A percentile compares a stretch with the other conserved stretches of the same genome.
Conservation (phyloP, 1,284 basidiomycete species). For the Crepidotus sp. region DNA sequence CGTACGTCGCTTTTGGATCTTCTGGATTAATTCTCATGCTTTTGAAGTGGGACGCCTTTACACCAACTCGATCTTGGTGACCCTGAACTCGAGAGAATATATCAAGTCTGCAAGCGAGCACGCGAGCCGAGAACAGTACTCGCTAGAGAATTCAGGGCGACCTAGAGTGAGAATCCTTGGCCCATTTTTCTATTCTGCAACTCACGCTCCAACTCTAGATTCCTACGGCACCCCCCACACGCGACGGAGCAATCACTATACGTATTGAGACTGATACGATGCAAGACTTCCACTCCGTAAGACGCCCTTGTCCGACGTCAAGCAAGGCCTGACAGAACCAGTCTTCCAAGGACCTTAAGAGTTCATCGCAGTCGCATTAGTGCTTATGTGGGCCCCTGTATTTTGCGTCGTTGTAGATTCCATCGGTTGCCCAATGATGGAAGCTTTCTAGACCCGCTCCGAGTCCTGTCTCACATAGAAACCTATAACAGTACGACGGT, state of each 20-base stretch:
- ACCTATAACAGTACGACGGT: too few species aligned
- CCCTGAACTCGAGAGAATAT: slow-evolving; percentile 18
- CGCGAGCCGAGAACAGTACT: slow-evolving; percentile 13
- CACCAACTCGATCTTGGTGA: slow-evolving; percentile 18
- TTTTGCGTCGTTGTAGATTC: background rate
- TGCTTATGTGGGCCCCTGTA: background rate
- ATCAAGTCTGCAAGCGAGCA: slow-evolving; percentile 13
- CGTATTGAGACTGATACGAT: slow-evolving; percentile 16
- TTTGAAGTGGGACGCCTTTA: slow-evolving; percentile 16
- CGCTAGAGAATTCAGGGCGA: slow-evolving; percentile 11
- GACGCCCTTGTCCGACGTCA: background rate
- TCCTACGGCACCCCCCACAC: background rate
- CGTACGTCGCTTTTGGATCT: slow-evolving; percentile 1
- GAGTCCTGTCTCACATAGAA: too few species aligned
- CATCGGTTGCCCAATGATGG: background rate
- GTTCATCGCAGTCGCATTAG: background rate
- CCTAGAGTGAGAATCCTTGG: background rate
- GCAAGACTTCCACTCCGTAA: slow-evolving; percentile 11
- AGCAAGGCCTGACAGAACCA: background rate
- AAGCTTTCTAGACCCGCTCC: too few species aligned
- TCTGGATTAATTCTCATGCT: background rate
- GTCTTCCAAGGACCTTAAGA: slow-evolving; percentile 1
- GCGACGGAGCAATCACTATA: slow-evolving; percentile 11
- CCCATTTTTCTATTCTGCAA: background rate
- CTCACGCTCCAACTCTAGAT: background rate